Conservation (phyloP, 2,329 filamentous ascomycete species). For the Arthrobotrys sphaeroides region DNA sequence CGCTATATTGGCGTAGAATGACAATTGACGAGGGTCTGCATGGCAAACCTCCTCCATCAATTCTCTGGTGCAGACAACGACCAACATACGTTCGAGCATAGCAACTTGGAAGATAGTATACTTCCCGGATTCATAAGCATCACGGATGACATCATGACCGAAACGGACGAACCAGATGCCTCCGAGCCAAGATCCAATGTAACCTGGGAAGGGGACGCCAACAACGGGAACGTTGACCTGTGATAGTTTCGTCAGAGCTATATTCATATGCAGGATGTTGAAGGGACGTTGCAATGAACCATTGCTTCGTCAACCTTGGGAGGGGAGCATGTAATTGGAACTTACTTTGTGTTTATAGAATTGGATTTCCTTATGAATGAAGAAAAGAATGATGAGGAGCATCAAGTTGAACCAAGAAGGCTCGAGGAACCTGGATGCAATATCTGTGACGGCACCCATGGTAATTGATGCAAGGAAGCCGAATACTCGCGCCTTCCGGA, state of each 20-base stretch:
- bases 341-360: conserved; percentile 36
- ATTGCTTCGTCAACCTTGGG: background rate
- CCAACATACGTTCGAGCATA: conserved; percentile 51
- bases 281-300: background rate
- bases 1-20: conserved; percentile 40
- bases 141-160: conserved; percentile 37
- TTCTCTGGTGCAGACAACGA: conserved; percentile 36
- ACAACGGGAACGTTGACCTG: conserved; percentile 50
- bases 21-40: conserved; percentile 34
- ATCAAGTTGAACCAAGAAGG: conserved; percentile 22
- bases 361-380: conserved; percentile 34
- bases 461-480: background rate
- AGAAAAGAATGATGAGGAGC: background rate
- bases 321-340: background rate
- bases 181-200: conserved; percentile 50
- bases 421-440: conserved; percentile 11
- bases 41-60: conserved; percentile 43
- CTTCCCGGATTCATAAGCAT: conserved; percentile 35
- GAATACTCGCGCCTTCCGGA: background rate
- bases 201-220: conserved; percentile 47
- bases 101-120: conserved; percentile 45
- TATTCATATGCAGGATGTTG: background rate
- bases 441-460: conserved; percentile 33
- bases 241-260: conserved; percentile 11
- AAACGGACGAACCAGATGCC: conserved; percentile 39